A percentile compares a stretch with the other conserved stretches of the same genome.
These are phyloP conservation scores for Penicillium sp. DNA, from an alignment of 2,329 filamentous ascomycete genomes.

Conservation along the genomic window DNA sequence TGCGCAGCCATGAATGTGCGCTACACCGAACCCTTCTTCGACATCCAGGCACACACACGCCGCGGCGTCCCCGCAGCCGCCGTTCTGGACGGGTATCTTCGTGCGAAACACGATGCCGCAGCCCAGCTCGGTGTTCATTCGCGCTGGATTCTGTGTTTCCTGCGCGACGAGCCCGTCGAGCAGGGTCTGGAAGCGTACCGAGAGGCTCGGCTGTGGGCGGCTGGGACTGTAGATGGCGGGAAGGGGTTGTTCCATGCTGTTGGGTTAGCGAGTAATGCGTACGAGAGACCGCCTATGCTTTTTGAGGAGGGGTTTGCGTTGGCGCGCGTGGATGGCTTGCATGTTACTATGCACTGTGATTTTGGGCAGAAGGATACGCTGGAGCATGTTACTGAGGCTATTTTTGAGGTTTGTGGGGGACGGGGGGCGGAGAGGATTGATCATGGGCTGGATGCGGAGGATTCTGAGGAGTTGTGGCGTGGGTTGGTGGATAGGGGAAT, in stretches of 20 bases:
- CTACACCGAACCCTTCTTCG: slow-evolving; percentile 46
- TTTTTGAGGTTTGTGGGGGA: slow-evolving; percentile 32
- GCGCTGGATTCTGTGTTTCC: slow-evolving; percentile 46
- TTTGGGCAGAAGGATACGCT: slow-evolving; percentile 51
- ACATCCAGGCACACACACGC: slow-evolving; percentile 44
- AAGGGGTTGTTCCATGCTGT: slow-evolving; percentile 47
- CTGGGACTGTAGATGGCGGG: slow-evolving; percentile 21
- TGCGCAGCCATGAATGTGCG: slow-evolving; percentile 39
- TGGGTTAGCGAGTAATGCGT: slow-evolving; percentile 50
- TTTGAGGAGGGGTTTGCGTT: slow-evolving; percentile 44
- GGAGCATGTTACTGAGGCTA: slow-evolving; percentile 43
- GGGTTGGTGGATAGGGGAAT: slow-evolving; percentile 34
- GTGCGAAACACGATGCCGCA: slow-evolving; percentile 33
- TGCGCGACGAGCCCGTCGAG: slow-evolving; percentile 42
- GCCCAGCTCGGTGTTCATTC: slow-evolving; percentile 29
- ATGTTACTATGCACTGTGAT: slow-evolving; percentile 52
- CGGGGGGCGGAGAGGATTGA: slow-evolving; percentile 40
- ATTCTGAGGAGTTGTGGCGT: slow-evolving; percentile 33
- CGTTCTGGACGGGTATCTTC: slow-evolving; percentile 38
- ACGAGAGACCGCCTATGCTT: slow-evolving; percentile 45
- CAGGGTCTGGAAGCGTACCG: slow-evolving; percentile 42
- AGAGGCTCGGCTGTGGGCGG: slow-evolving; percentile 38
- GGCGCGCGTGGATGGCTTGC: slow-evolving; percentile 20
- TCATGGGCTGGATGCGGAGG: slow-evolving; percentile 44
- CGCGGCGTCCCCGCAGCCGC: slow-evolving; percentile 33